Evolutionary conservation across 768 basidiomycete species (phyloP).

Genomic region (Boletus vinaceobasis): DNA sequence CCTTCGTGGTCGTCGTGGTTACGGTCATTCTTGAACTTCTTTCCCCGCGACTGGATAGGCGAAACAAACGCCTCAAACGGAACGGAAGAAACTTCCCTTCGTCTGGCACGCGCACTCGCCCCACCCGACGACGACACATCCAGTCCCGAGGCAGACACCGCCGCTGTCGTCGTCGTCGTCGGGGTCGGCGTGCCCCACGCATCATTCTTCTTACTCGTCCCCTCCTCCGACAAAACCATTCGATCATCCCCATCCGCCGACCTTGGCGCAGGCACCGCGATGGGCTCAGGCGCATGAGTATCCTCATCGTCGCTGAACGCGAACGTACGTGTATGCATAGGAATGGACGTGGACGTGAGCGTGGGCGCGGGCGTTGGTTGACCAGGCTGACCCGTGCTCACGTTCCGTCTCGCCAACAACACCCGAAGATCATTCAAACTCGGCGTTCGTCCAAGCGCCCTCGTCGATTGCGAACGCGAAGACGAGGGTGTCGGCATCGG

Average conservation of each 20-base stretch:
- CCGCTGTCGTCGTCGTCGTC: background rate
- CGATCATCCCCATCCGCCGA: background rate
- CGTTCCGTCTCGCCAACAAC: conserved; percentile 12
- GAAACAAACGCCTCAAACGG: conserved; percentile 27
- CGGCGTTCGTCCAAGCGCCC: background rate
- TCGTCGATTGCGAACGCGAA: background rate
- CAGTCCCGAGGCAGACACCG: background rate
- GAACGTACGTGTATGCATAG: background rate
- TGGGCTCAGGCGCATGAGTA: background rate
- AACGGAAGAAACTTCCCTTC: background rate
- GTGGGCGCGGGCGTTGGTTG: background rate
- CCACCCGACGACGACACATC: background rate
- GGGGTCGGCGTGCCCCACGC: background rate
- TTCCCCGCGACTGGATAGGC: background rate
- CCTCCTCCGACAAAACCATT: background rate
- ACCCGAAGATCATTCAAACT: conserved; percentile 18
- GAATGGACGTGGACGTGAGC: background rate
- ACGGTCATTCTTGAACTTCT: background rate
- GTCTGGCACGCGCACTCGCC: background rate
- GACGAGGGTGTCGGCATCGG: background rate
- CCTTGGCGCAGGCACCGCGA: background rate
- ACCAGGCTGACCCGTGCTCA: background rate
- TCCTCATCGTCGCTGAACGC: background rate
- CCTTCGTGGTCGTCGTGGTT: background rate
- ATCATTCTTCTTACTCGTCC: background rate